These are phyloP conservation scores for Saccharum officinarum DNA, from an alignment of 176 grass and related monocot species.

Conservation along the genomic window DNA sequence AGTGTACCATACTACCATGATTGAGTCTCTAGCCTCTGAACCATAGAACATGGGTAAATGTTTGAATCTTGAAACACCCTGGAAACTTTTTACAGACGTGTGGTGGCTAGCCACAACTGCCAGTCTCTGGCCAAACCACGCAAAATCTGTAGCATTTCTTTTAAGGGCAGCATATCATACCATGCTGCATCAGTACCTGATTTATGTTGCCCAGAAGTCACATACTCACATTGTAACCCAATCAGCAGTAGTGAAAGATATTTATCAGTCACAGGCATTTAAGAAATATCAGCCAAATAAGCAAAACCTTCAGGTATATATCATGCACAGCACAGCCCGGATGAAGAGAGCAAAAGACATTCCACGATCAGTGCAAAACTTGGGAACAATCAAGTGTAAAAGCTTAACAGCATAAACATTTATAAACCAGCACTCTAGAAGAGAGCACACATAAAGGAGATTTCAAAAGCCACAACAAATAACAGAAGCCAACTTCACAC, in stretches of 20 bases:
- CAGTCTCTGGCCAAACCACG: background rate
- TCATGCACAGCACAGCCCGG: background rate
- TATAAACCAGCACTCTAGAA: background rate
- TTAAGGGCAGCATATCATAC: background rate
- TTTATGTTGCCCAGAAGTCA: background rate
- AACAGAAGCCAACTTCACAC: background rate
- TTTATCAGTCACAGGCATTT: background rate
- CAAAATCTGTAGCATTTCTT: background rate
- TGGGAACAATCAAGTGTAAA: background rate
- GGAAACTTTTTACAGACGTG: background rate
- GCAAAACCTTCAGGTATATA: background rate
- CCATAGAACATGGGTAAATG: background rate
- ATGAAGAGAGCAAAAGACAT: background rate
- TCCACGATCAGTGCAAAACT: background rate
- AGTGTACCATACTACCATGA: background rate
- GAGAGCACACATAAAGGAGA: background rate
- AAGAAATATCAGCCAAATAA: background rate
- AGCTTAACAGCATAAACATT: background rate
- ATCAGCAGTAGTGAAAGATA: background rate
- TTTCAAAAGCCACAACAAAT: background rate
- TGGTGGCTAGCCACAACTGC: background rate
- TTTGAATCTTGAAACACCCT: background rate
- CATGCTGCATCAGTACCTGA: background rate
- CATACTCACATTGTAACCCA: background rate
- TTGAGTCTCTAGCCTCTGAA: slow-evolving; percentile 6